Conservation (phyloP, 768 basidiomycete genomes). For the Auricularia heimuer region DNA sequence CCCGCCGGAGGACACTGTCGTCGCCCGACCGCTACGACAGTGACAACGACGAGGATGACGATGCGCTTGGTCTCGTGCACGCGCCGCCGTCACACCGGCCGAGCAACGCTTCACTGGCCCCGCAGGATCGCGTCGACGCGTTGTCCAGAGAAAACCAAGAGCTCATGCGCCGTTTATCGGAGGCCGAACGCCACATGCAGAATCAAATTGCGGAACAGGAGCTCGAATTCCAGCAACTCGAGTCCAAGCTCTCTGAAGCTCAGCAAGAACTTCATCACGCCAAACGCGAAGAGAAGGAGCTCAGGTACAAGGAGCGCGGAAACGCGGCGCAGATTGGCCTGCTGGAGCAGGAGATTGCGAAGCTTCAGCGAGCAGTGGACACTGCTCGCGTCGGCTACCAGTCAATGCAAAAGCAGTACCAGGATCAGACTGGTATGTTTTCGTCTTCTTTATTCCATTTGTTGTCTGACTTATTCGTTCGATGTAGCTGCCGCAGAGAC, state of each 20-base stretch:
- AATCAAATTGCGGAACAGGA: conserved; percentile 68
- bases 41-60: conserved; percentile 31
- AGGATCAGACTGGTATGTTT: conserved; percentile 54
- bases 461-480: neutral
- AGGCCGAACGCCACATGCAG: conserved; percentile 61
- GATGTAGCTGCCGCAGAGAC: conserved; percentile 57
- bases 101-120: conserved; percentile 47
- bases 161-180: conserved; percentile 61
- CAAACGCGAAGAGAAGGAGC: conserved; percentile 88
- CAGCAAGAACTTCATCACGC: conserved; percentile 65
- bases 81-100: conserved; percentile 44
- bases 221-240: conserved; percentile 71
- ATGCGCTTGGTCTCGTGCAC: conserved; percentile 17
- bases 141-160: conserved; percentile 67
- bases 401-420: conserved; percentile 77
- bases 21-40: conserved; percentile 34
- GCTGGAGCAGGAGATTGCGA: conserved; percentile 71
- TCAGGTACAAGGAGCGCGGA: conserved; percentile 74
- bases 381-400: conserved; percentile 61
- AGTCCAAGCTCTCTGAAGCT: conserved; percentile 66
- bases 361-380: conserved; percentile 65
- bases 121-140: conserved; percentile 60
- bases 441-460: too few species aligned
- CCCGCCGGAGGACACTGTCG: conserved; percentile 49
- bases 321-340: conserved; percentile 56